These are phyloP conservation scores for Saccharomyces hybrid DNA, from an alignment of 1,139 yeast species.

Conservation along the genomic window DNA sequence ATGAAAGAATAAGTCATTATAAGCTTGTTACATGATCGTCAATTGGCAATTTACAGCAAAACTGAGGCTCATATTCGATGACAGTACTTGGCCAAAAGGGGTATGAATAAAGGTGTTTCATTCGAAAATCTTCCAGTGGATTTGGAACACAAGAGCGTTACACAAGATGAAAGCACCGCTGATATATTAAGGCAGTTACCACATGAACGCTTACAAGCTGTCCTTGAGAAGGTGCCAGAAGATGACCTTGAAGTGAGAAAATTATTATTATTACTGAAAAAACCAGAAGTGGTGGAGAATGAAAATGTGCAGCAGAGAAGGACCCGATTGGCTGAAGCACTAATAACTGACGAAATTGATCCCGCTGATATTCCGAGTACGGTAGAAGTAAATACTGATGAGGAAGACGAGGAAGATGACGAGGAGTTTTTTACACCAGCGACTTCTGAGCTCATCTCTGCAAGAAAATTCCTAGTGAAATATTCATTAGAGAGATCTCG, in stretches of 20 bases:
- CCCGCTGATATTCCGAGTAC: background rate
- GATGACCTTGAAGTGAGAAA: background rate
- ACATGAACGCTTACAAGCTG: background rate
- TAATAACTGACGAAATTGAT: constrained; percentile 23
- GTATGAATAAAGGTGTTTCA: background rate
- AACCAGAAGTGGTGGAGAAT: constrained; percentile 53
- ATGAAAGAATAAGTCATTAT: too few relatives aligned
- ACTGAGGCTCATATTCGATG: background rate
- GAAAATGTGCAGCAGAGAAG: constrained; percentile 61
- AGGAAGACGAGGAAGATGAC: constrained; percentile 39
- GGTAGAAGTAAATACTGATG: too few relatives aligned
- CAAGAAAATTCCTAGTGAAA: constrained; percentile 46
- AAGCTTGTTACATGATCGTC: background rate
- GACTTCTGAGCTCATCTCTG: constrained; percentile 43
- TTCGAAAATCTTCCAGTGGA: background rate
- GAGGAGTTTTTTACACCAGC: constrained; percentile 89
- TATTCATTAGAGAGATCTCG: constrained; percentile 45
- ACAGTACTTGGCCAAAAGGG: background rate
- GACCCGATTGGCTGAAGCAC: constrained; percentile 44
- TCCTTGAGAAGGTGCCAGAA: background rate
- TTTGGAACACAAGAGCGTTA: background rate
- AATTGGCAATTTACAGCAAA: background rate
- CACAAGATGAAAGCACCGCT: background rate
- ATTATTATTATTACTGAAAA: constrained; percentile 44
- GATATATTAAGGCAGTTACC: background rate